Conservation (phyloP, 352 stramenopile species). For the Phytophthora idaei region DNA sequence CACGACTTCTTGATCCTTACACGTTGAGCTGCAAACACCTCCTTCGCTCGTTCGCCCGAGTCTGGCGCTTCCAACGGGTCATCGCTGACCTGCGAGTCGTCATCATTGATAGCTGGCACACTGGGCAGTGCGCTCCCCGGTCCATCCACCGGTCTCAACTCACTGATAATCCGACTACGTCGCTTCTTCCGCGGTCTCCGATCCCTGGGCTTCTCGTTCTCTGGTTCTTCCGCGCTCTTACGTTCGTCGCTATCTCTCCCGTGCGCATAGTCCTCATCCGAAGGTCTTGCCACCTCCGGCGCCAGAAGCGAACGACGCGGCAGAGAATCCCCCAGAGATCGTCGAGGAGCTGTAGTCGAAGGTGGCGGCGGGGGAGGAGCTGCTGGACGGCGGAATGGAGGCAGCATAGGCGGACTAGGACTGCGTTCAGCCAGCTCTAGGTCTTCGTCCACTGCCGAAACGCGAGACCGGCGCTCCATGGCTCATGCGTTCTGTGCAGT, state of each 20-base stretch:
- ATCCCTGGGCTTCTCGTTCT: constrained; percentile 16
- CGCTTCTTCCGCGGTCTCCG: constrained; percentile 25
- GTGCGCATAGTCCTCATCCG: constrained; percentile 15
- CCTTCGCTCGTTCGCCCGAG: constrained; percentile 33
- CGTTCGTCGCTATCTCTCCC: constrained; percentile 37
- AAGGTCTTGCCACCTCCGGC: constrained; percentile 22
- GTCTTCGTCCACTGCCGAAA: constrained; percentile 22
- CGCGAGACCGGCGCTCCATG: constrained; percentile 21
- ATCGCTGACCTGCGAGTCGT: constrained; percentile 22
- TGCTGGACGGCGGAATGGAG: constrained; percentile 27
- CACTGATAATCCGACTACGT: constrained; percentile 43
- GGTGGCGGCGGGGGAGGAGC: constrained; percentile 17
- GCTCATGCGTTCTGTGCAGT: constrained; percentile 19
- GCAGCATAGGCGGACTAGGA: constrained; percentile 17
- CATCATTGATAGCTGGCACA: constrained; percentile 24
- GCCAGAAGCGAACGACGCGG: constrained; percentile 41
- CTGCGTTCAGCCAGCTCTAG: constrained; percentile 25
- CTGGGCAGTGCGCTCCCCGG: constrained; percentile 21
- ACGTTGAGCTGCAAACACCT: constrained; percentile 58
- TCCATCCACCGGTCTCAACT: constrained; percentile 37
- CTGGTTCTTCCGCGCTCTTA: constrained; percentile 19
- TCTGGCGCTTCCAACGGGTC: constrained; percentile 27
- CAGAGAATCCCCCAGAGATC: constrained; percentile 34
- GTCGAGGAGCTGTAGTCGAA: constrained; percentile 7
- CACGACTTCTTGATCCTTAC: constrained; percentile 52